Evolutionary conservation across 129 eudicot genomes (phyloP), one percentile per base, ranked within the genome.

Genomic region (Flaveria trinervia): DNA sequence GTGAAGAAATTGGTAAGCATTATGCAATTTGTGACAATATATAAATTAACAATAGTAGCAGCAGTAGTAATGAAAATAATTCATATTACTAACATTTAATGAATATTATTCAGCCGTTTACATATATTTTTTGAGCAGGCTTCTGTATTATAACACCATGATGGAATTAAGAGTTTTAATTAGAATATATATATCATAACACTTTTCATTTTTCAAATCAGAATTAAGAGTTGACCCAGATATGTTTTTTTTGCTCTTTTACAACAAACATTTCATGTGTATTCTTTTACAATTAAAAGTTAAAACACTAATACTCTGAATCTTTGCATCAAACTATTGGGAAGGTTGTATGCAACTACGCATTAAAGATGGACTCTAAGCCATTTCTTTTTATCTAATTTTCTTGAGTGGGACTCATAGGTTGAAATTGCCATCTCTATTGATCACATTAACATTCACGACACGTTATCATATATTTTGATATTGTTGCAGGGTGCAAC

Each of bases 1-100:
- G 96, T 26, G 88, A 90, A 84, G 96, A 88, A 84, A 90, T 86
- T 10, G 96, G 96, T 90, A 88, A 1, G 83, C 66, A 1, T 69
- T 39, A 45, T 39, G 22, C 8, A 71, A 41, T 48, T 36, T 17
- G 46, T 11, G 44, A 25, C 28, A 16, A 20, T 44, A 57, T 23
- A 56, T 12, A 41, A 25, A 5, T 2, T 62, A 62, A 2, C 2
- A 64, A 14, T 15, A 62, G 5, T 62, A 61, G 13, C 25, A 12
- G 22, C 22, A 20, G 23, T 57, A 20, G 8, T 22, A 22, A 23
- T 59, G 22, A 59, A 2, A 55, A 55, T 55, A 16, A 16, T 54
- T n/a, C 49, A 54, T 54, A 6, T n/a, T 54, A 54, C 22, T 54
- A 6, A n/a, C 7, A 54, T 16, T 54, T 9, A 54, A 22, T 54